These are phyloP conservation scores for Paralagenidium karlingii DNA, from an alignment of 352 stramenopile genomes.

Conservation along the genomic window DNA sequence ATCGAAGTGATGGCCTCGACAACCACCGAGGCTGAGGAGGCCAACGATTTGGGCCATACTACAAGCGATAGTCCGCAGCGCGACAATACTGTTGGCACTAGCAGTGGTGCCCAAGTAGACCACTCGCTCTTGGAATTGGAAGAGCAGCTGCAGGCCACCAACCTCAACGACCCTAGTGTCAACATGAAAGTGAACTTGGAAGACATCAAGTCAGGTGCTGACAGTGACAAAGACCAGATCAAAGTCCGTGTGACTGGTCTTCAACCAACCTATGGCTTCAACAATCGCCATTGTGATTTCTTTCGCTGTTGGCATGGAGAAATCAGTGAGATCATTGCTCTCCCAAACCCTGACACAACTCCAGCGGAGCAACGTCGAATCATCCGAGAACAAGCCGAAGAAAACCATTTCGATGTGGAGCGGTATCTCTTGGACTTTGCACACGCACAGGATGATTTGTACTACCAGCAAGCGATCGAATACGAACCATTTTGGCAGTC, in stretches of 20 bases:
- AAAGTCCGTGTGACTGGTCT: too few relatives aligned
- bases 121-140: conserved; percentile 46
- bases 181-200: conserved; percentile 21
- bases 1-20: conserved; percentile 75
- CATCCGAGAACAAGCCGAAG: conserved; percentile 79
- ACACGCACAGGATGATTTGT: conserved; percentile 85
- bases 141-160: conserved; percentile 8
- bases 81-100: not conserved
- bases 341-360: conserved; percentile 81
- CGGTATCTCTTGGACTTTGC: conserved; percentile 93
- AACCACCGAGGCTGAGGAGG: conserved; percentile 1
- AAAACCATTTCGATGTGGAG: conserved; percentile 91
- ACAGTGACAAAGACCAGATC: too few relatives aligned
- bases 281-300: conserved; percentile 87
- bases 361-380: conserved; percentile 46
- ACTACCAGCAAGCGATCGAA: conserved; percentile 84
- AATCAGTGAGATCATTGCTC: conserved; percentile 88
- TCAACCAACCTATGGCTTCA: conserved; percentile 88
- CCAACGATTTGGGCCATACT: conserved; percentile 4
- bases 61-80: not conserved
- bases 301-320: conserved; percentile 87
- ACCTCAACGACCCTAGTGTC: conserved; percentile 1
- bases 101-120: conserved; percentile 5
- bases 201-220: too few relatives aligned
- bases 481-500: conserved; percentile 85